Evolutionary conservation across 2,329 filamentous ascomycete species (phyloP), one percentile per base, ranked within the genome.

Genomic region (Whalleya microplaca): DNA sequence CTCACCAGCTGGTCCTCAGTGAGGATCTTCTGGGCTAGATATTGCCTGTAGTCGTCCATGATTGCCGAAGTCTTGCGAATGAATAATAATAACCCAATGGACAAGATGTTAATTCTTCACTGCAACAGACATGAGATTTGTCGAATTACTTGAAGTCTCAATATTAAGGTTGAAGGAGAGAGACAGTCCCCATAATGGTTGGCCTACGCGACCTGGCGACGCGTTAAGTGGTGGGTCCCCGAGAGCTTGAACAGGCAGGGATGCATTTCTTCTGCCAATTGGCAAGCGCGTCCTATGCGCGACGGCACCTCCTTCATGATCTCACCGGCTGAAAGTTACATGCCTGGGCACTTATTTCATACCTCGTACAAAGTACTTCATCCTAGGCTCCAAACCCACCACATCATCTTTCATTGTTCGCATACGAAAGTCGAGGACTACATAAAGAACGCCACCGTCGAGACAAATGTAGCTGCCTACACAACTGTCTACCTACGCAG

Each of bases 11-110:
- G 85, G 63, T 87, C 85, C 69, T 96, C 91, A 55, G 86, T 88
- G 61, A 96, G 80, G 55, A 96, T 82, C 68, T 88, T 85, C 65
- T 87, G 85, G 3, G 90, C 89, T 6, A 96, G 82, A 67, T 86
- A 94, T 54, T 86, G 87, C 63, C 80, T 86, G 69, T 91, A 87
- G 62, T 88, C 84, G 2, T 81, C 79, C 83, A 86, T 85, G 1
- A 52, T 65, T 50, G 27, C 9, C n/a, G 32, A 19, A 43, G 20
- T 45, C 19, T 44, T 44, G 18, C 8, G 9, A 21, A n/a, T 12
- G 9, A 21, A 29, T 37, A 32, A 21, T 51, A 29, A 23, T 40
- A 40, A 48, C 63, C 64, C 32, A 14, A 37, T 16, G 10, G 32
- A 5, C 32, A 37, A 37, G 32, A 16, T 27, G 9, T n/a, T 4